These are phyloP conservation scores for Diplocarpon mali DNA, from an alignment of 2,329 filamentous ascomycete genomes.

Conservation along the genomic window DNA sequence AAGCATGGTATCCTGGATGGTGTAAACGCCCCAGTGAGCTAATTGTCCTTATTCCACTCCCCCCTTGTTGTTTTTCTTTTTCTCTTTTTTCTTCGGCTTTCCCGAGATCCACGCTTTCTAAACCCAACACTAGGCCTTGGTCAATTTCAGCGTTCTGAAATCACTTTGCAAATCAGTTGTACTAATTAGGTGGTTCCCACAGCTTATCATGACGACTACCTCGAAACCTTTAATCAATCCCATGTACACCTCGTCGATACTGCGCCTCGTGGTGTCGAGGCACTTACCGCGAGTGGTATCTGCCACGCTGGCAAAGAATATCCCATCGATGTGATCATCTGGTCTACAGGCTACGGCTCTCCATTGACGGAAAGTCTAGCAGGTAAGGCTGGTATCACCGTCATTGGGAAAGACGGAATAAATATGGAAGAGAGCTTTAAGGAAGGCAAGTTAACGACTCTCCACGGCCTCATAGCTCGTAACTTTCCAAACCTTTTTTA, in stretches of 20 bases:
- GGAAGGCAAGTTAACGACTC: constrained; percentile 33
- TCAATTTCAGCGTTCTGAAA: no score
- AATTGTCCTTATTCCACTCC: no score
- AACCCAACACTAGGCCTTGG: no score
- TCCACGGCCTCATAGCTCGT: constrained; percentile 39
- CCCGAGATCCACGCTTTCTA: no score
- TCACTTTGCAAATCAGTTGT: no score
- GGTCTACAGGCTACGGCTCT: constrained; percentile 31
- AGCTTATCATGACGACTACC: constrained; percentile 47
- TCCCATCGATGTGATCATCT: constrained; percentile 36
- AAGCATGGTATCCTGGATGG: constrained; percentile 48
- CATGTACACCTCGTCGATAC: constrained; percentile 53
- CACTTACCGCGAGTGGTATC: constrained; percentile 36
- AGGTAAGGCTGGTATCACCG: constrained; percentile 27
- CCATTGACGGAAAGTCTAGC: constrained; percentile 18
- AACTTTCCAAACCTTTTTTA: constrained; percentile 47
- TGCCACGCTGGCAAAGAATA: constrained; percentile 38
- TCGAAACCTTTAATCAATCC: constrained; percentile 44
- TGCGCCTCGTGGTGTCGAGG: constrained; percentile 38
- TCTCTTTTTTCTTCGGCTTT: no score
- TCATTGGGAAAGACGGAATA: constrained; percentile 34
- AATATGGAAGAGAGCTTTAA: constrained; percentile 36
- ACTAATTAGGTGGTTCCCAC: no score
- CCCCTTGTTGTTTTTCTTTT: no score
- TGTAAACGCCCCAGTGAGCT: constrained; percentile 48